A percentile compares a stretch with the other conserved stretches of the same genome.
Conservation (phyloP, 495 filamentous ascomycete genomes). For the Daldinia bambusicola region DNA sequence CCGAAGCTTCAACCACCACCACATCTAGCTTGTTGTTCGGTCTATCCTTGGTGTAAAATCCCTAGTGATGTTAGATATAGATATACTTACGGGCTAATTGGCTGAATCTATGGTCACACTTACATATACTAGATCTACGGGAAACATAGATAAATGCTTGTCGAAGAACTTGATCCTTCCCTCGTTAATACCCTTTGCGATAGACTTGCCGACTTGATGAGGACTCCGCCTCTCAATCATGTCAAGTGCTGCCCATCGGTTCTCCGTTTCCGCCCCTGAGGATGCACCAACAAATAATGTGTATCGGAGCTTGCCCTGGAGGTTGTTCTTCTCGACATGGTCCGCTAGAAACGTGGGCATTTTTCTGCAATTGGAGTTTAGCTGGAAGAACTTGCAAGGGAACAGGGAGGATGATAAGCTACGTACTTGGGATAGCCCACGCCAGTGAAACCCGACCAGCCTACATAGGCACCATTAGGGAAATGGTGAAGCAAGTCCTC, state of each 20-base stretch:
- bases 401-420: not conserved
- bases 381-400: not conserved
- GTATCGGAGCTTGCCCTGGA: constrained; percentile 86
- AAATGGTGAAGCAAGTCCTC: constrained; percentile 84
- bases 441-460: constrained; percentile 92
- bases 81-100: constrained; percentile 9
- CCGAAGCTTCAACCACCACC: constrained; percentile 85
- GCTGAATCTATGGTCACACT: constrained; percentile 42
- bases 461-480: constrained; percentile 83
- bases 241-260: constrained; percentile 83
- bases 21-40: constrained; percentile 80
- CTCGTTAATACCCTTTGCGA: constrained; percentile 89
- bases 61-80: constrained; percentile 53
- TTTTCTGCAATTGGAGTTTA: constrained; percentile 64
- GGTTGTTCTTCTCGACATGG: constrained; percentile 87
- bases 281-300: constrained; percentile 89
- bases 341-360: constrained; percentile 86
- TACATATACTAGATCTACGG: constrained; percentile 84
- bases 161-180: constrained; percentile 93
- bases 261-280: constrained; percentile 90
- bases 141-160: constrained; percentile 94
- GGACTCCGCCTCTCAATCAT: constrained; percentile 90
- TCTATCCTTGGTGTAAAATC: constrained; percentile 84
- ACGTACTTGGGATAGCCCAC: constrained; percentile 90
- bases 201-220: constrained; percentile 92